phyloP scores from a whole-genome alignment of 768 basidiomycete genomes.

The Chiua virens region DNA sequence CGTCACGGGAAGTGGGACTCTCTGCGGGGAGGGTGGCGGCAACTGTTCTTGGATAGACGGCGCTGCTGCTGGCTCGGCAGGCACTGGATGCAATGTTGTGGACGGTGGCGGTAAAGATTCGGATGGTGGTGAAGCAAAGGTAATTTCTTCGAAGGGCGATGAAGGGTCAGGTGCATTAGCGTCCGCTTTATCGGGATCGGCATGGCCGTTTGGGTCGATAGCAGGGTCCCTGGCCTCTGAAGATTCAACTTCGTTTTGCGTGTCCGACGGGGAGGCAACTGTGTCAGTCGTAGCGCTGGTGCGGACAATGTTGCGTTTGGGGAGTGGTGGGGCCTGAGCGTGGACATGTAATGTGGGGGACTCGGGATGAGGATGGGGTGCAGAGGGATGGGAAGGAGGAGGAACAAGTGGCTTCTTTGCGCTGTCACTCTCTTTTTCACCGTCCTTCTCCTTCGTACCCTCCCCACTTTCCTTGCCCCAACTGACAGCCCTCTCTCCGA shows the following conservation, averaged over 20 bases:
- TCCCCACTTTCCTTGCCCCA: constrained; percentile 47
- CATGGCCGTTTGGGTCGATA: constrained; percentile 1
- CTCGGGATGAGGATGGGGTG: constrained; percentile 20
- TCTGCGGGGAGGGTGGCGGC: constrained; percentile 19
- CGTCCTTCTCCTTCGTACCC: constrained; percentile 32
- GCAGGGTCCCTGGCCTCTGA: constrained; percentile 4
- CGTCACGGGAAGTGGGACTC: constrained; percentile 23
- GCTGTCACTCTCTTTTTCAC: constrained; percentile 26
- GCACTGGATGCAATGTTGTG: neutral
- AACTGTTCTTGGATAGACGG: constrained; percentile 3
- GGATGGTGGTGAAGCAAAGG: constrained; percentile 15
- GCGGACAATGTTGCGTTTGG: constrained; percentile 47
- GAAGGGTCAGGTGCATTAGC: constrained; percentile 13
- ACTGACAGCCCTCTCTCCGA: constrained; percentile 57
- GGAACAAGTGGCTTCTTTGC: constrained; percentile 16
- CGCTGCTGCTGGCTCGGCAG: constrained; percentile 10
- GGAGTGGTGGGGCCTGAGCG: constrained; percentile 41
- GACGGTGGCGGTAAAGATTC: neutral
- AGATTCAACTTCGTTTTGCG: neutral
- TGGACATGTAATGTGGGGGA: constrained; percentile 9
- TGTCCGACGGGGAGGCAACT: neutral
- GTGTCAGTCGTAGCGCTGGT: constrained; percentile 15
- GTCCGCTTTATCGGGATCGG: constrained; percentile 9
- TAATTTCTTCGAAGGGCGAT: constrained; percentile 23
- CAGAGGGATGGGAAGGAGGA: constrained; percentile 28